A percentile compares a stretch with the other conserved stretches of the same genome.
phyloP scores from a whole-genome alignment of 208 protist species.

The Naegleria lovaniensis region DNA sequence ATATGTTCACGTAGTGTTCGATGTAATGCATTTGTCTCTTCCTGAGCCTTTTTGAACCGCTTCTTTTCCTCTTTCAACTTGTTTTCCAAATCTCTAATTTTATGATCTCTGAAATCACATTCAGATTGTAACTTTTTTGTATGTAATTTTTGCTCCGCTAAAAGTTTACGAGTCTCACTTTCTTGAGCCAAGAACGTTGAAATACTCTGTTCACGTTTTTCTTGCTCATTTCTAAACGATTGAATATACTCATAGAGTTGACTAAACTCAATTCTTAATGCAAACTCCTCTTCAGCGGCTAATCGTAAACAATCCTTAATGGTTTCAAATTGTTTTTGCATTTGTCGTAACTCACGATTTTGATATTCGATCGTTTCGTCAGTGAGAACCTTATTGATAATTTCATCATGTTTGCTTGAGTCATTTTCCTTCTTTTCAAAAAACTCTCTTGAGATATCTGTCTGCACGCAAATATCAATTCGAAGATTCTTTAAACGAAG shows the following conservation, averaged over 20 bases:
- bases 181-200: neutral
- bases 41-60: neutral
- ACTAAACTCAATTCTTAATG: neutral
- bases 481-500: neutral
- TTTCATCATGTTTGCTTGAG: neutral
- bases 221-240: neutral
- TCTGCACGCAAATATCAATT: neutral
- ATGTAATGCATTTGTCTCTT: neutral
- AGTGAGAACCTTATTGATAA: neutral
- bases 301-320: neutral
- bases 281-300: neutral
- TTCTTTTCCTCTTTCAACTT: neutral
- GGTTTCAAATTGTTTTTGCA: neutral
- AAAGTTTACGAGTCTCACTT: neutral
- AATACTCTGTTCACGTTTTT: neutral
- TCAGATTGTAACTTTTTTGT: neutral
- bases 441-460: neutral
- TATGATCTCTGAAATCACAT: neutral
- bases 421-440: neutral
- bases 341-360: neutral
- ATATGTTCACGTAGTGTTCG: neutral
- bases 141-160: neutral
- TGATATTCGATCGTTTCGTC: neutral
- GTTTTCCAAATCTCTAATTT: neutral
- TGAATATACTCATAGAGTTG: neutral